A percentile compares a stretch with the other conserved stretches of the same genome.
phyloP scores from a whole-genome alignment of 2,329 filamentous ascomycete genomes.

The Byssoonygena ceratinophila region DNA sequence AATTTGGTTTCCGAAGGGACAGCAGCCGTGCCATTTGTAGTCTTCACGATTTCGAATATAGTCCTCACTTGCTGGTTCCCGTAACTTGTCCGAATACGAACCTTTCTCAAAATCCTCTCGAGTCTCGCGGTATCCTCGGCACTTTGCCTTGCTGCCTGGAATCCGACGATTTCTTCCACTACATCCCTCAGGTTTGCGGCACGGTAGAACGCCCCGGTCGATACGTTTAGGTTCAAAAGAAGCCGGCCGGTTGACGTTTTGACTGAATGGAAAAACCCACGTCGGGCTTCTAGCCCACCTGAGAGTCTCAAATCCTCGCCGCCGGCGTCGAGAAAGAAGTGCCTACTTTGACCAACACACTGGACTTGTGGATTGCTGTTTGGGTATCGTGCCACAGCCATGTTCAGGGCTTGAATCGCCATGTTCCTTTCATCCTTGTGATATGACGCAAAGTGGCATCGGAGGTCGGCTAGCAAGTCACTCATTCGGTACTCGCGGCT shows the following conservation, averaged over 20 bases:
- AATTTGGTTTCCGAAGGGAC: background rate
- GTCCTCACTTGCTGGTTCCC: background rate
- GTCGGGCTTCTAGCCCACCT: slow-evolving; percentile 45
- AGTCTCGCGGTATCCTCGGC: background rate
- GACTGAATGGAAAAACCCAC: slow-evolving; percentile 54
- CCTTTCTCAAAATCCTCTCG: slow-evolving; percentile 15
- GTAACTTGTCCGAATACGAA: slow-evolving; percentile 17
- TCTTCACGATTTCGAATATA: background rate
- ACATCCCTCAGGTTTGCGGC: slow-evolving; percentile 19
- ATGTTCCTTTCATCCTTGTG: slow-evolving; percentile 39
- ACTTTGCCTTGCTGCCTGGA: background rate
- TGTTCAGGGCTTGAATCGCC: slow-evolving; percentile 48
- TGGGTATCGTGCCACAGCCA: slow-evolving; percentile 43
- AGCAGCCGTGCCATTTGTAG: background rate
- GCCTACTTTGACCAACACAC: slow-evolving; percentile 29
- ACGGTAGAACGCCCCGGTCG: slow-evolving; percentile 49
- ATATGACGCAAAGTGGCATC: slow-evolving; percentile 26
- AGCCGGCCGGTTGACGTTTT: slow-evolving; percentile 48
- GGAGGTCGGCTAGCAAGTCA: slow-evolving; percentile 39
- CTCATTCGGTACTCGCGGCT: slow-evolving; percentile 20
- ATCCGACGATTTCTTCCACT: background rate
- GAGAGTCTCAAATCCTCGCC: slow-evolving; percentile 30
- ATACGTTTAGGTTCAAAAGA: slow-evolving; percentile 53
- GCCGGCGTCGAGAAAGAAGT: slow-evolving; percentile 37
- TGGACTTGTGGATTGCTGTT: slow-evolving; percentile 34